A percentile compares a stretch with the other conserved stretches of the same genome.
Evolutionary conservation across 495 filamentous ascomycete species (phyloP).

Genomic region (Cercophora scortea): DNA sequence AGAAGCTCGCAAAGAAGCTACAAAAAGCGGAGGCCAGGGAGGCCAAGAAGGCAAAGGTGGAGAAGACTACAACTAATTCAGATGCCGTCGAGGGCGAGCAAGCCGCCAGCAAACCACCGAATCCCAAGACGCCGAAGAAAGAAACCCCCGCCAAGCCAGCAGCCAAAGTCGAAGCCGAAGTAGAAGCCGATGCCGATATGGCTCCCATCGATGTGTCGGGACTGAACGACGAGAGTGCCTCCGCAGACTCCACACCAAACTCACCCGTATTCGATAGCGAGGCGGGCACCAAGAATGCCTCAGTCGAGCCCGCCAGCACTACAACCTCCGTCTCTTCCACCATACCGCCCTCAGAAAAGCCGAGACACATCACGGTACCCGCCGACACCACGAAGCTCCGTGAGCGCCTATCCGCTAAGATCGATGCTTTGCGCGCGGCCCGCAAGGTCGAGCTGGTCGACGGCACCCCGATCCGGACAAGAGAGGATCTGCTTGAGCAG

Average conservation of each 20-base stretch:
- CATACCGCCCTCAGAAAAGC: slow-evolving; percentile 49
- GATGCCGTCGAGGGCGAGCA: neutral
- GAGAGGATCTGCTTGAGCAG: slow-evolving; percentile 84
- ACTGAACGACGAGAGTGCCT: slow-evolving; percentile 35
- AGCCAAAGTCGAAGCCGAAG: slow-evolving; percentile 15
- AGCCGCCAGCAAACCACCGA: neutral
- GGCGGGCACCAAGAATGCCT: slow-evolving; percentile 26
- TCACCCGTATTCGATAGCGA: slow-evolving; percentile 58
- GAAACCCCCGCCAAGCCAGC: slow-evolving; percentile 10
- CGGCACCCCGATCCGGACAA: slow-evolving; percentile 68
- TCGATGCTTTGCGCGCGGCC: slow-evolving; percentile 70
- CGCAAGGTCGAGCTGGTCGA: slow-evolving; percentile 77
- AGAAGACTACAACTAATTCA: slow-evolving; percentile 3
- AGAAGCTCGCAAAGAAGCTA: slow-evolving; percentile 16
- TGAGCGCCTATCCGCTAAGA: slow-evolving; percentile 67
- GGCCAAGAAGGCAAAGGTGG: slow-evolving; percentile 16
- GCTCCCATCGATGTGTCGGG: slow-evolving; percentile 39
- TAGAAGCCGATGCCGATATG: slow-evolving; percentile 17
- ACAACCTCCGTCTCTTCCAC: slow-evolving; percentile 69
- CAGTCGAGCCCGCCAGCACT: slow-evolving; percentile 44
- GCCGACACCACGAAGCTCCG: slow-evolving; percentile 61
- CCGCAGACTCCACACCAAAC: slow-evolving; percentile 43
- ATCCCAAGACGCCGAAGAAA: neutral
- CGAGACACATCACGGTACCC: slow-evolving; percentile 45
- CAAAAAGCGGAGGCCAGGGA: slow-evolving; percentile 21